Evolutionary conservation across 1,284 basidiomycete species (phyloP).

Genomic region (Stygiomarasmius scandens): DNA sequence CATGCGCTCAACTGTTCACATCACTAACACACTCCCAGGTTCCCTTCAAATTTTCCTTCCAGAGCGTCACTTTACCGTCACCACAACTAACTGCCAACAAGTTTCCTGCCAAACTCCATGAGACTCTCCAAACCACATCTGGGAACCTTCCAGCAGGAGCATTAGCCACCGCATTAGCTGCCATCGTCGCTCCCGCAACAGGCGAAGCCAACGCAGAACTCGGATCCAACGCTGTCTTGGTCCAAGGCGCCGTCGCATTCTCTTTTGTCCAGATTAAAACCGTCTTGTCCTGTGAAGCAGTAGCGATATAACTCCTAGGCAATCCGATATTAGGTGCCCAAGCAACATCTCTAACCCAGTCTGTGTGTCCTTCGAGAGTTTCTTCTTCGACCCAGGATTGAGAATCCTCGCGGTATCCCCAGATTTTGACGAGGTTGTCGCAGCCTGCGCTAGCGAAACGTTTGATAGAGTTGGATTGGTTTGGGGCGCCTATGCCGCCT

Average conservation of each 20-base stretch:
- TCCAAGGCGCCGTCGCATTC: constrained; percentile 78
- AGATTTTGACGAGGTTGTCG: constrained; percentile 95
- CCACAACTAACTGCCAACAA: constrained; percentile 96
- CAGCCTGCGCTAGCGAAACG: constrained; percentile 95
- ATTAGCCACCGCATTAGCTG: constrained; percentile 41
- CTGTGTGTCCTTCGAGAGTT: constrained; percentile 85
- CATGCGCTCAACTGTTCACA: constrained; percentile 67
- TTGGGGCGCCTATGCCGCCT: background rate
- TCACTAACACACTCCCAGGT: constrained; percentile 97
- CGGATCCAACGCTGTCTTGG: constrained; percentile 84
- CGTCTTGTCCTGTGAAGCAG: constrained; percentile 92
- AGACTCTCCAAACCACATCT: constrained; percentile 96
- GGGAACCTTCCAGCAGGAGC: constrained; percentile 78
- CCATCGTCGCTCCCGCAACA: constrained; percentile 34
- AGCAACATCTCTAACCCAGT: constrained; percentile 98
- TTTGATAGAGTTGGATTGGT: constrained; percentile 58
- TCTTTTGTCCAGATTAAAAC: constrained; percentile 96
- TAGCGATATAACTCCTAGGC: constrained; percentile 93
- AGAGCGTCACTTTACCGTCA: constrained; percentile 96
- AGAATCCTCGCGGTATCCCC: constrained; percentile 80
- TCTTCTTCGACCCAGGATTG: constrained; percentile 92
- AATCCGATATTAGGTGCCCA: constrained; percentile 98
- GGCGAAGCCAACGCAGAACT: constrained; percentile 53
- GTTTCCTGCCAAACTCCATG: constrained; percentile 96
- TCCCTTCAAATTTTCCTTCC: constrained; percentile 97